Percentiles rank a stretch among this genome's conserved stretches.
These are phyloP conservation scores for Geosmithia flava DNA, from an alignment of 2,329 filamentous ascomycete genomes.

Conservation along the genomic window DNA sequence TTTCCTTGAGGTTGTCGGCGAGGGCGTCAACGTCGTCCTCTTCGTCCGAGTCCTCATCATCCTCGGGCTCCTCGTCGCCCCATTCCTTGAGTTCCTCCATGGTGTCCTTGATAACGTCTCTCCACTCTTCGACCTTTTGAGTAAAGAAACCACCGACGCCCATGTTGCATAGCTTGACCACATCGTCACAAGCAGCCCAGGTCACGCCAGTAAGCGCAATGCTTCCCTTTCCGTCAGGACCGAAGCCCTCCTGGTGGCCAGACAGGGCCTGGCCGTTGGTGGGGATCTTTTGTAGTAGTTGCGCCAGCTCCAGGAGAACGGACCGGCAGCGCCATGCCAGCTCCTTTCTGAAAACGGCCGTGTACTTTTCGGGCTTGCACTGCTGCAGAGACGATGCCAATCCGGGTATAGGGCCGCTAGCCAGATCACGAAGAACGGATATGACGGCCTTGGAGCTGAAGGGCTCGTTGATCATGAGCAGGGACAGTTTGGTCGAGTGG, in stretches of 20 bases:
- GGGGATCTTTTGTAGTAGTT: constrained; percentile 48
- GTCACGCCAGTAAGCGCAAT: constrained; percentile 61
- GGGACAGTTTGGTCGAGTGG: constrained; percentile 76
- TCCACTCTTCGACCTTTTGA: constrained; percentile 59
- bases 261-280: constrained; percentile 41
- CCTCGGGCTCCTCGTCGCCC: constrained; percentile 59
- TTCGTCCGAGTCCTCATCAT: constrained; percentile 42
- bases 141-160: constrained; percentile 62
- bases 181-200: constrained; percentile 72
- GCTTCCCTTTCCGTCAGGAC: constrained; percentile 35
- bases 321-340: constrained; percentile 45
- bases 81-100: constrained; percentile 81
- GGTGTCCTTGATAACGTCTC: constrained; percentile 67
- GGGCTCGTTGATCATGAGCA: constrained; percentile 75
- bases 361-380: constrained; percentile 50
- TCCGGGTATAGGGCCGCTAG: constrained; percentile 59
- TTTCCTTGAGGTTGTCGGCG: constrained; percentile 15
- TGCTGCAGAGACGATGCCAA: constrained; percentile 59
- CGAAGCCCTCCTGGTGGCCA: constrained; percentile 8
- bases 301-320: constrained; percentile 49
- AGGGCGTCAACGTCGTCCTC: constrained; percentile 18
- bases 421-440: constrained; percentile 60
- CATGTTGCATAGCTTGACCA: constrained; percentile 49
- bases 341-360: constrained; percentile 50
- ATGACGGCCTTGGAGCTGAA: constrained; percentile 69